A percentile compares a stretch with the other conserved stretches of the same genome.
Conservation (phyloP, 768 basidiomycete genomes). For the Naganishia antarctica region DNA sequence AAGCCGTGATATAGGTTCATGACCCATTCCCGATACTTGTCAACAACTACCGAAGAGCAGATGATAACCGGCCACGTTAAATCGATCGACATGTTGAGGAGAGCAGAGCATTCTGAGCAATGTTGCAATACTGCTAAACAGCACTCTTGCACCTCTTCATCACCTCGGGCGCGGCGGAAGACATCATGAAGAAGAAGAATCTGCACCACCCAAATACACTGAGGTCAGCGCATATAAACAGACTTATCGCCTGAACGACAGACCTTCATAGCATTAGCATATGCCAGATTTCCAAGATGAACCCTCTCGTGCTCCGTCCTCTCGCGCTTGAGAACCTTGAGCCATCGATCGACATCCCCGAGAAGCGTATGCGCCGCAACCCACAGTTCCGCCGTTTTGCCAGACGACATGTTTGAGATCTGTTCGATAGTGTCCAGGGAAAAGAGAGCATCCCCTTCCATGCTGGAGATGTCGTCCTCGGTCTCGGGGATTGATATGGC, state of each 20-base stretch:
- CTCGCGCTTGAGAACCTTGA: constrained; percentile 37
- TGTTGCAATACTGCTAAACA: constrained; percentile 41
- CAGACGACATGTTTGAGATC: constrained; percentile 5
- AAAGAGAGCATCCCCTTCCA: neutral
- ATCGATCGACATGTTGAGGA: constrained; percentile 46
- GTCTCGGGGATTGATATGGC: no score
- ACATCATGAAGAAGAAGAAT: constrained; percentile 42
- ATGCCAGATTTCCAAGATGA: constrained; percentile 44
- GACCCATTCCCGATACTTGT: constrained; percentile 37
- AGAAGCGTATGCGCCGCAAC: constrained; percentile 22
- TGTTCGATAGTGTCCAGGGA: neutral
- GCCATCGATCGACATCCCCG: constrained; percentile 43
- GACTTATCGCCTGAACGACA: constrained; percentile 6
- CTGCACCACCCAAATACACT: constrained; percentile 22
- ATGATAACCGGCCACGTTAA: constrained; percentile 47
- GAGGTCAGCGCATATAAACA: neutral
- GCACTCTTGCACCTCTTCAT: constrained; percentile 38
- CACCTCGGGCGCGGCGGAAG: constrained; percentile 35
- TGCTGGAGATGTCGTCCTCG: neutral
- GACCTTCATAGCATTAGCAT: constrained; percentile 47
- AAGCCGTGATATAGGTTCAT: constrained; percentile 42
- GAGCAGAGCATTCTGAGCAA: constrained; percentile 42
- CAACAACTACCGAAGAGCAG: constrained; percentile 38
- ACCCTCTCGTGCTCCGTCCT: constrained; percentile 46
- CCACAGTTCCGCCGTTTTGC: constrained; percentile 15